Conservation (phyloP, 2,329 filamentous ascomycete genomes). For the Colletotrichum chlorophyti region DNA sequence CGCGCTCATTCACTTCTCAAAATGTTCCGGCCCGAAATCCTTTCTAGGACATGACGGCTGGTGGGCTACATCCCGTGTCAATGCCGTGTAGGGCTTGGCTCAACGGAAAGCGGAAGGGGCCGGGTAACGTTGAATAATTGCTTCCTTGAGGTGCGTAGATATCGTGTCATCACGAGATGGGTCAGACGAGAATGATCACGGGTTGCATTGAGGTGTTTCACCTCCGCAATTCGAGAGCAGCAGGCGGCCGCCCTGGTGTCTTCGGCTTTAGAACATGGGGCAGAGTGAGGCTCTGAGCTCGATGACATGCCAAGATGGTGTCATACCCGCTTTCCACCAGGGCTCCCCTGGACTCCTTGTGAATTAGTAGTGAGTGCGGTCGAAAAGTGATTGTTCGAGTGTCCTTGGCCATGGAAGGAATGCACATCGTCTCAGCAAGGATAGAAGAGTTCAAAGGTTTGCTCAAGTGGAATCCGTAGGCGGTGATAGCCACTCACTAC, state of each 20-base stretch:
- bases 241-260: not conserved
- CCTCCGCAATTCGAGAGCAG: too few species aligned
- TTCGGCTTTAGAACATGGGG: not conserved
- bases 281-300: not conserved
- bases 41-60: not conserved
- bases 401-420: too few species aligned
- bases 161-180: not conserved
- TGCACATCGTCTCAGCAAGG: too few species aligned
- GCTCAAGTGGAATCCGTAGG: too few species aligned
- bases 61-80: constrained; percentile 3
- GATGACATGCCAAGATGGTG: not conserved
- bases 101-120: not conserved
- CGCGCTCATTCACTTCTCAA: too few species aligned
- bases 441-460: too few species aligned
- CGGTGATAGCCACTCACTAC: not conserved
- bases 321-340: not conserved
- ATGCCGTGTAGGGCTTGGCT: not conserved
- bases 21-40: too few species aligned
- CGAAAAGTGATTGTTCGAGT: not conserved
- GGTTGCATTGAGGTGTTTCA: too few species aligned
- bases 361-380: not conserved
- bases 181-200: not conserved
- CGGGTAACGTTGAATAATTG: not conserved
- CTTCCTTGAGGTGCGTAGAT: not conserved
- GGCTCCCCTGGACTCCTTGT: not conserved